A percentile compares a stretch with the other conserved stretches of the same genome.
Evolutionary conservation across 352 stramenopile species (phyloP).

Genomic region (Saprolegnia diclina): DNA sequence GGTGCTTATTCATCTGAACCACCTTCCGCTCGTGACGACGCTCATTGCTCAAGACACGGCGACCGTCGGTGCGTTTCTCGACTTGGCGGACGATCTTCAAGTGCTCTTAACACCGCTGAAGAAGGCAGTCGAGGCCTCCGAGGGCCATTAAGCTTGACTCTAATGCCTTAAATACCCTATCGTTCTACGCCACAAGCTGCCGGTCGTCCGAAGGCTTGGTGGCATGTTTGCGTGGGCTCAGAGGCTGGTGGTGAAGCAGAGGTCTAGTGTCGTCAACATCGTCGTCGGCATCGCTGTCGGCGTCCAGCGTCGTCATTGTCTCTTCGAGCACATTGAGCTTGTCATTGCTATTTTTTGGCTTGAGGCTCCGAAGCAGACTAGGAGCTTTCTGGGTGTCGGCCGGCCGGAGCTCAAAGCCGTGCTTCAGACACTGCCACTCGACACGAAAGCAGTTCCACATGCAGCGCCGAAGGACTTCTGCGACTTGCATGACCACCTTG

Average conservation of each 20-base stretch:
- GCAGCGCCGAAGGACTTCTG: constrained; percentile 87
- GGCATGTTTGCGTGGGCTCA: constrained; percentile 1
- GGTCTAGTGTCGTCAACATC: background rate
- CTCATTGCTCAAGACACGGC: constrained; percentile 59
- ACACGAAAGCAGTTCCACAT: constrained; percentile 93
- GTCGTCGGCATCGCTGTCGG: background rate
- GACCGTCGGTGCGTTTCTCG: constrained; percentile 52
- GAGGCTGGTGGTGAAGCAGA: constrained; percentile 6
- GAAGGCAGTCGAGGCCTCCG: constrained; percentile 61
- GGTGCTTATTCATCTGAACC: constrained; percentile 74
- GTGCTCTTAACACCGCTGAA: constrained; percentile 61
- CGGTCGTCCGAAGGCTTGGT: background rate
- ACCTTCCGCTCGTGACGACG: constrained; percentile 68
- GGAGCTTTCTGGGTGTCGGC: background rate
- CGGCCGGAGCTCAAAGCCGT: constrained; percentile 31
- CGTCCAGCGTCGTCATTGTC: background rate
- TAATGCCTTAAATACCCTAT: constrained; percentile 12
- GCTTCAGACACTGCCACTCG: constrained; percentile 88
- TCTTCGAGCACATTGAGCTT: background rate
- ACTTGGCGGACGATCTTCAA: constrained; percentile 50
- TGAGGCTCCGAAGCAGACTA: background rate
- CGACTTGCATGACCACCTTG: constrained; percentile 81
- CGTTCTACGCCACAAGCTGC: background rate
- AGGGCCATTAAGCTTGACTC: constrained; percentile 40
- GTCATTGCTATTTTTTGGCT: constrained; percentile 14